phyloP scores from a whole-genome alignment of 805 yeast species.

The Suhomyces pyralidae region DNA sequence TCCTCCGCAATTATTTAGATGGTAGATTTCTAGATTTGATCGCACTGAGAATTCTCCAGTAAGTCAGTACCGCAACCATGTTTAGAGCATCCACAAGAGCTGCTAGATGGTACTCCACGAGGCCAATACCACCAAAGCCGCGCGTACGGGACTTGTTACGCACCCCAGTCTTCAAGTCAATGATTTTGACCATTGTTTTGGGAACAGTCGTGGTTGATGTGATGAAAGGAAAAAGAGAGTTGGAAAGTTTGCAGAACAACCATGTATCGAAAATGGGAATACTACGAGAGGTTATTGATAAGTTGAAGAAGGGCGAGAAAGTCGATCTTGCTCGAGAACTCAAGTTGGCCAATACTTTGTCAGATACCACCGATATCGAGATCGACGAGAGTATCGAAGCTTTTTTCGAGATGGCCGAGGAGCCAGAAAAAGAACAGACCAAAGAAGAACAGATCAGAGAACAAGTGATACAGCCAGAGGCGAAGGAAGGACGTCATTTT shows the following conservation, averaged over 20 bases:
- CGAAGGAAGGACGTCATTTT: neutral
- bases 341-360: slow-evolving; percentile 40
- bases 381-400: slow-evolving; percentile 38
- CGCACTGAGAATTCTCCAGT: neutral
- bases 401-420: slow-evolving; percentile 31
- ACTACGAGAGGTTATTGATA: slow-evolving; percentile 28
- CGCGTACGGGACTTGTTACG: slow-evolving; percentile 26
- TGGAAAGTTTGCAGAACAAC: slow-evolving; percentile 40
- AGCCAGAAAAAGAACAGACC: neutral
- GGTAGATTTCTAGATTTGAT: neutral
- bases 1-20: no score
- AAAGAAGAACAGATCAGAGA: neutral
- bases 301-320: slow-evolving; percentile 30
- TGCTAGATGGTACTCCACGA: neutral
- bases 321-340: slow-evolving; percentile 45
- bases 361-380: slow-evolving; percentile 36
- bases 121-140: slow-evolving; percentile 15
- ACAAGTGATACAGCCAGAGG: neutral
- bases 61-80: neutral
- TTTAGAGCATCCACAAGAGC: neutral
- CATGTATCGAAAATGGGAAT: slow-evolving; percentile 35
- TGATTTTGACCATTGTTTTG: slow-evolving; percentile 35
- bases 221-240: slow-evolving; percentile 42
- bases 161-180: slow-evolving; percentile 37
- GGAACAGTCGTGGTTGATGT: slow-evolving; percentile 49